Evolutionary conservation across 2,329 filamentous ascomycete genomes (phyloP).

Genomic region (Penicillium aurantiogriseum): DNA sequence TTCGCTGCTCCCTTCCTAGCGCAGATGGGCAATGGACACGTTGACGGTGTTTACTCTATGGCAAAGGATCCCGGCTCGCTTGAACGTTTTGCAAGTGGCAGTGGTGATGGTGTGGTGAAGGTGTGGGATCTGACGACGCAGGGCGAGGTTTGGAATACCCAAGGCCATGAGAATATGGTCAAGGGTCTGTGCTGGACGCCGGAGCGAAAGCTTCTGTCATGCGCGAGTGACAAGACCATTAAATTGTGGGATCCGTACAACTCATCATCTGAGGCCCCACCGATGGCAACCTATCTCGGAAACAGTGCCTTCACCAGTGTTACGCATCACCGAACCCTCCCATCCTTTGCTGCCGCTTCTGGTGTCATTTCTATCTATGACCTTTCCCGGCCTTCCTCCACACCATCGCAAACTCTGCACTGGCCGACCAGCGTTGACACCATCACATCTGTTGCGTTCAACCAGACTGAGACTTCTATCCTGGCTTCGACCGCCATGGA

Average conservation of each 20-base stretch:
- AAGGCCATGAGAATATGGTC: slow-evolving; percentile 90
- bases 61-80: slow-evolving; percentile 75
- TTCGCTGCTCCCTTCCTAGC: slow-evolving; percentile 81
- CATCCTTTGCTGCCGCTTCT: slow-evolving; percentile 74
- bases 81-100: slow-evolving; percentile 75
- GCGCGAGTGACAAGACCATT: slow-evolving; percentile 79
- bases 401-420: slow-evolving; percentile 75
- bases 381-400: slow-evolving; percentile 70
- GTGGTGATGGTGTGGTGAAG: slow-evolving; percentile 90
- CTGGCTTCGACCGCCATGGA: slow-evolving; percentile 83
- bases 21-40: slow-evolving; percentile 84
- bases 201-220: slow-evolving; percentile 81
- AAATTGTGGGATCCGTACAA: slow-evolving; percentile 92
- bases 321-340: slow-evolving; percentile 75
- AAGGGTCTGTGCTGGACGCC: slow-evolving; percentile 88
- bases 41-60: slow-evolving; percentile 83
- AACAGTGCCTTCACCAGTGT: slow-evolving; percentile 77
- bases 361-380: slow-evolving; percentile 85
- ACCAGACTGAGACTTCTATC: slow-evolving; percentile 89
- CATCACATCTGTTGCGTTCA: slow-evolving; percentile 84
- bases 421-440: slow-evolving; percentile 92
- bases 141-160: slow-evolving; percentile 72
- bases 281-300: slow-evolving; percentile 81
- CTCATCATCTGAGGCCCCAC: slow-evolving; percentile 64
- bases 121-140: slow-evolving; percentile 78